Conservation (phyloP, 164 flowering plant genomes). For the Brasenia schreberi region DNA sequence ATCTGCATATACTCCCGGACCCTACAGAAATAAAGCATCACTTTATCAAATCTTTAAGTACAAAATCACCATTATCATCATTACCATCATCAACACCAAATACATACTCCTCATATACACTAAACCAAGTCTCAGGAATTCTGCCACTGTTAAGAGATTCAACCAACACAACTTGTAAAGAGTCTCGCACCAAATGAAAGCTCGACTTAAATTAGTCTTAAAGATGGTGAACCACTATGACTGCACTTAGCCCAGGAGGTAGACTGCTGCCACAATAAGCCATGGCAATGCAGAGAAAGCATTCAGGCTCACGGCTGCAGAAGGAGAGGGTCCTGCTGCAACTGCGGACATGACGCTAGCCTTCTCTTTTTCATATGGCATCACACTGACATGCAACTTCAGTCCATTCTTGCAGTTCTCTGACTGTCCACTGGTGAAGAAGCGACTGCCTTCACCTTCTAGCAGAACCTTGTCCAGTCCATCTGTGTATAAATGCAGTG, state of each 20-base stretch:
- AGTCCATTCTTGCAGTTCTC: slow-evolving; percentile 67
- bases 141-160: no score
- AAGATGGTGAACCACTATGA: no score
- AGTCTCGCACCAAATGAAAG: no score
- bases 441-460: slow-evolving; percentile 49
- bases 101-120: no score
- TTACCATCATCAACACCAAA: no score
- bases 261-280: not conserved
- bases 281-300: not conserved
- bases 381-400: slow-evolving; percentile 49
- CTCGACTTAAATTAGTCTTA: no score
- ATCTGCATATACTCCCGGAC: no score
- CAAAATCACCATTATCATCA: no score
- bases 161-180: no score
- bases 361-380: slow-evolving; percentile 8
- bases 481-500: slow-evolving; percentile 59
- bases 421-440: slow-evolving; percentile 42
- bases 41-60: no score
- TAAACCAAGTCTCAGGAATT: no score
- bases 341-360: not conserved
- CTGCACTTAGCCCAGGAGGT: not conserved
- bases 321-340: not conserved
- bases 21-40: no score
- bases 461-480: slow-evolving; percentile 36
- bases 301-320: not conserved